Evolutionary conservation across 2,329 filamentous ascomycete species (phyloP).

Genomic region (Colletotrichum cereale): DNA sequence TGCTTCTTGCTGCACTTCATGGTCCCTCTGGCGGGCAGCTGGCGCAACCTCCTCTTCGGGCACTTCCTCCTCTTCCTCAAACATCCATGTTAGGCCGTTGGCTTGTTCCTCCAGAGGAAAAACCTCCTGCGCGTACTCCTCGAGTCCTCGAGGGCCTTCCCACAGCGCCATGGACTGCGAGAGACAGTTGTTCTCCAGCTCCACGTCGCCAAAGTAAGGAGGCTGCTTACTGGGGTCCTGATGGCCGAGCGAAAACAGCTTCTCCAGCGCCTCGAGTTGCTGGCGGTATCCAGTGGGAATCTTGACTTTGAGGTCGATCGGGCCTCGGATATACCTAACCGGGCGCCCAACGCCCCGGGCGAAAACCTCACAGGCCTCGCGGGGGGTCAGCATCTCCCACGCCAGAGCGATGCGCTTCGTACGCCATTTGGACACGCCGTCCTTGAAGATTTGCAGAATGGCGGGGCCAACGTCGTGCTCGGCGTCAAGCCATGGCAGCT

Average conservation of each 20-base stretch:
- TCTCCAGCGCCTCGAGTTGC: conserved; percentile 80
- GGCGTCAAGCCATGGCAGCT: conserved; percentile 94
- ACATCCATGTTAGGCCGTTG: conserved; percentile 95
- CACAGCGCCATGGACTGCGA: conserved; percentile 84
- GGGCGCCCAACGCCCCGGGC: conserved; percentile 81
- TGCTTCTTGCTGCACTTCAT: conserved; percentile 53
- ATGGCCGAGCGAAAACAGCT: conserved; percentile 66
- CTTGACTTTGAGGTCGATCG: conserved; percentile 86
- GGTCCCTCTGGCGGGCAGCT: conserved; percentile 42
- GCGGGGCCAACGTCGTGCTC: conserved; percentile 96
- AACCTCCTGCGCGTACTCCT: conserved; percentile 94
- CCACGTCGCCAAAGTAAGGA: conserved; percentile 71
- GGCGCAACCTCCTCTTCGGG: conserved; percentile 46
- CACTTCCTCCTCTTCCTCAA: conserved; percentile 63
- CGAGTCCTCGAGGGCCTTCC: conserved; percentile 90
- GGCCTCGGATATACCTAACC: conserved; percentile 81
- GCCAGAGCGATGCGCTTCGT: conserved; percentile 83
- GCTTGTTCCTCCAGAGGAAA: conserved; percentile 95
- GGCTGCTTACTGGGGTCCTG: conserved; percentile 68
- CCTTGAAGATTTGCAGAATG: conserved; percentile 94
- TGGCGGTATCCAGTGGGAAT: conserved; percentile 90
- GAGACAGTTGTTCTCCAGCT: conserved; percentile 74
- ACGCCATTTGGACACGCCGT: conserved; percentile 89
- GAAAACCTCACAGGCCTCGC: conserved; percentile 85
- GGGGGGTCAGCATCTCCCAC: conserved; percentile 88